A percentile compares a stretch with the other conserved stretches of the same genome.
phyloP scores from a whole-genome alignment of 192 early-diverging fungal genomes.

The Podila horticola region DNA sequence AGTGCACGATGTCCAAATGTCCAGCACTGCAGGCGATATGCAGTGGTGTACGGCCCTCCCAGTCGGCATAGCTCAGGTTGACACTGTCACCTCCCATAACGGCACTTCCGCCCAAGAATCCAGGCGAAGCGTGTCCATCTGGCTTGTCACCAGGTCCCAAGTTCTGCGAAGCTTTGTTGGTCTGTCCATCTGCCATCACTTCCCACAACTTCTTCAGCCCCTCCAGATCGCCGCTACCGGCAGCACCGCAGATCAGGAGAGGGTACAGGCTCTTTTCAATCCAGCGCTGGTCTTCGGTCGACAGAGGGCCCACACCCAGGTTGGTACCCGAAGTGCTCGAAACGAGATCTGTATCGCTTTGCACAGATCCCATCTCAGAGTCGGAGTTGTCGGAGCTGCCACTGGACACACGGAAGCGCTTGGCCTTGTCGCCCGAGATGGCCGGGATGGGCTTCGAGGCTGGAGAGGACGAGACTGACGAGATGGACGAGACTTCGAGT shows the following conservation, averaged over 20 bases:
- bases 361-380: slow-evolving; percentile 9
- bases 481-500: background rate
- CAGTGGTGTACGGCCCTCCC: slow-evolving; percentile 78
- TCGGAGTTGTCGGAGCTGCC: slow-evolving; percentile 9
- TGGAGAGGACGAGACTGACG: background rate
- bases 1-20: slow-evolving; percentile 77
- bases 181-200: slow-evolving; percentile 41
- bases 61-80: slow-evolving; percentile 26
- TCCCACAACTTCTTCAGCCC: slow-evolving; percentile 75
- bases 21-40: slow-evolving; percentile 88
- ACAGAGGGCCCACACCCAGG: slow-evolving; percentile 32
- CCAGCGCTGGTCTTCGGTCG: slow-evolving; percentile 67
- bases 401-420: background rate
- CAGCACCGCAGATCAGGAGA: slow-evolving; percentile 87
- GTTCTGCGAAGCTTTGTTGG: slow-evolving; percentile 20
- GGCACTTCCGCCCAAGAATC: slow-evolving; percentile 37
- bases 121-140: background rate
- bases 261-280: slow-evolving; percentile 85
- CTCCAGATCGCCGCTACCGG: slow-evolving; percentile 85
- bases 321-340: background rate
- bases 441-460: background rate
- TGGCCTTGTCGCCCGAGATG: background rate
- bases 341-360: background rate
- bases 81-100: slow-evolving; percentile 25
- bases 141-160: slow-evolving; percentile 5